phyloP scores from a whole-genome alignment of 2,329 filamentous ascomycete genomes.

The Leptodontidium sp. region DNA sequence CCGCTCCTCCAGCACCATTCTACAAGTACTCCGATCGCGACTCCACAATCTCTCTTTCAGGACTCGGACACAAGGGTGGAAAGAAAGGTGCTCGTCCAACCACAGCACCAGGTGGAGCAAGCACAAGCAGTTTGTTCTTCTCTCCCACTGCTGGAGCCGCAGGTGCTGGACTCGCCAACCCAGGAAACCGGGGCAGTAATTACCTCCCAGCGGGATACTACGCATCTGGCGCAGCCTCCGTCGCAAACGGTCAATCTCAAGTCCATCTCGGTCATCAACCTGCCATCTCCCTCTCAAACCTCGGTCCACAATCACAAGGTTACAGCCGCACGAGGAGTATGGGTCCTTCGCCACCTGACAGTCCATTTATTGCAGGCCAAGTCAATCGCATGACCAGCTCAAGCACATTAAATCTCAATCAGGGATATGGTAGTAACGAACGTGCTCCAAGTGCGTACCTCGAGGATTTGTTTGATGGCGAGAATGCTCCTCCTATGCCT shows the following conservation, averaged over 20 bases:
- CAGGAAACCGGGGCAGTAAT: constrained; percentile 72
- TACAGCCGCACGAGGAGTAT: constrained; percentile 56
- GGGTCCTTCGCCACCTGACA: constrained; percentile 62
- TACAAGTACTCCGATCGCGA: constrained; percentile 70
- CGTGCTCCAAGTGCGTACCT: constrained; percentile 88
- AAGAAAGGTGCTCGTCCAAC: constrained; percentile 49
- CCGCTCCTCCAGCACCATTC: constrained; percentile 65
- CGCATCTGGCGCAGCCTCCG: constrained; percentile 63
- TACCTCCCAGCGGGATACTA: constrained; percentile 95
- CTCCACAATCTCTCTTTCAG: constrained; percentile 44
- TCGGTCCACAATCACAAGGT: constrained; percentile 60
- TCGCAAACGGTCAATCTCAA: constrained; percentile 46
- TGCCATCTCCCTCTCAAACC: constrained; percentile 67
- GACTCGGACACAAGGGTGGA: constrained; percentile 41
- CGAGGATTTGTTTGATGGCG: constrained; percentile 83
- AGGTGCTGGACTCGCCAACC: constrained; percentile 59
- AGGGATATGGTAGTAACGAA: constrained; percentile 61
- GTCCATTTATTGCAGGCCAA: constrained; percentile 59
- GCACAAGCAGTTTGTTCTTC: constrained; percentile 74
- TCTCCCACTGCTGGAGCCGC: constrained; percentile 82
- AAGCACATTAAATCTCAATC: constrained; percentile 71
- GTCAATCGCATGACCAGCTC: constrained; percentile 54
- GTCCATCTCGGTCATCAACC: constrained; percentile 47
- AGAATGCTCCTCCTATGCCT: constrained; percentile 36
- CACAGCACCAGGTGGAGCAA: constrained; percentile 43